These are phyloP conservation scores for Firmiana major DNA, from an alignment of 345 rosid genomes.

Conservation along the genomic window DNA sequence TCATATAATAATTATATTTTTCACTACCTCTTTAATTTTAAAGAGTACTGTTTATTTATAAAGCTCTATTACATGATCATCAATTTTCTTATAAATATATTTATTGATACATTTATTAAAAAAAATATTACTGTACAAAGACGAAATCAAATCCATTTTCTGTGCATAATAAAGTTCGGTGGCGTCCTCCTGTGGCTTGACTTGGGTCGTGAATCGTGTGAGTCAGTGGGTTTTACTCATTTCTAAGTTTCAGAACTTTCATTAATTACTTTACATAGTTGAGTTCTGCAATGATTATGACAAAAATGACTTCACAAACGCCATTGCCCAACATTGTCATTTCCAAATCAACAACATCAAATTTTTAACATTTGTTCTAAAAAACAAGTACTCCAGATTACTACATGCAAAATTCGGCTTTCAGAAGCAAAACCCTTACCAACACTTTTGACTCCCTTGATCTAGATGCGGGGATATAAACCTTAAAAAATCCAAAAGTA, in stretches of 20 bases:
- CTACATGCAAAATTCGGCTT: background rate
- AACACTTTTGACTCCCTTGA: background rate
- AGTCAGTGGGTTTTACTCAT: background rate
- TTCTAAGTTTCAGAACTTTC: background rate
- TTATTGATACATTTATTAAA: too few relatives aligned
- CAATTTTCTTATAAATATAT: too few relatives aligned
- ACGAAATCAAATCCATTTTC: background rate
- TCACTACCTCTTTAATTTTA: too few relatives aligned
- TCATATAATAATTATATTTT: too few relatives aligned
- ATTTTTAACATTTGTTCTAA: background rate
- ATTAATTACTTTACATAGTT: too few relatives aligned
- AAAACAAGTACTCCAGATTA: background rate
- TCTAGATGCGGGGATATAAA: too few relatives aligned
- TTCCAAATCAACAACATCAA: background rate
- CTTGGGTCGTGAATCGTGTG: background rate
- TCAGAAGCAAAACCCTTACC: background rate
- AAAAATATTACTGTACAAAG: too few relatives aligned
- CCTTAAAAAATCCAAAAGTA: too few relatives aligned
- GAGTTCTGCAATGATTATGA: too few relatives aligned
- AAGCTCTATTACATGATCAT: too few relatives aligned
- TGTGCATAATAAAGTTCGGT: background rate
- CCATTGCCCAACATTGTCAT: too few relatives aligned
- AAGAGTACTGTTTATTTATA: too few relatives aligned
- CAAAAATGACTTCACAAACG: background rate
- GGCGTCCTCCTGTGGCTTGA: background rate